These are phyloP conservation scores for Drosera capensis DNA, from an alignment of 148 eudicot genomes.

Conservation along the genomic window DNA sequence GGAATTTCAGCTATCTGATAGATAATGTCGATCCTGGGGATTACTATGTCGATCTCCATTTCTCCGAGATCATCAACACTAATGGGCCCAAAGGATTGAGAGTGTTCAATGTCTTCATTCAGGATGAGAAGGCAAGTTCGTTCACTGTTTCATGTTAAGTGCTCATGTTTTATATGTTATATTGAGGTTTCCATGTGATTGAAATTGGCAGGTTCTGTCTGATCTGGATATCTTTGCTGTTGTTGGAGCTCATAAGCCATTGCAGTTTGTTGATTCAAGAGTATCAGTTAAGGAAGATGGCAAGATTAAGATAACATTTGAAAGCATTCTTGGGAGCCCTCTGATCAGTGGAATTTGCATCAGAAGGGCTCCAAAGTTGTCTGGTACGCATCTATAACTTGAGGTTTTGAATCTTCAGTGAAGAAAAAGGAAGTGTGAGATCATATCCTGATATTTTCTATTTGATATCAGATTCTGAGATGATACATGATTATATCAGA, in stretches of 20 bases:
- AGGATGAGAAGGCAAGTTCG: slow-evolving; percentile 78
- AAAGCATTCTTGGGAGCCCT: slow-evolving; percentile 63
- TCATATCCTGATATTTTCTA: slow-evolving; percentile 1
- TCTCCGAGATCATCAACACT: slow-evolving; percentile 62
- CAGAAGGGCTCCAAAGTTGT: slow-evolving; percentile 43
- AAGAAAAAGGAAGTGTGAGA: not conserved
- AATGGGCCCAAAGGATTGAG: slow-evolving; percentile 84
- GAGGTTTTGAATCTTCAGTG: not conserved
- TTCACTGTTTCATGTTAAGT: not conserved
- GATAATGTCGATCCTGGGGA: slow-evolving; percentile 47
- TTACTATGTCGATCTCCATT: slow-evolving; percentile 75
- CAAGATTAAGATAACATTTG: slow-evolving; percentile 43
- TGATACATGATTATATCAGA: slow-evolving; percentile 23
- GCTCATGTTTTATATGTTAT: not conserved
- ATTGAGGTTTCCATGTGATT: slow-evolving; percentile 1
- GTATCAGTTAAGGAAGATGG: slow-evolving; percentile 54
- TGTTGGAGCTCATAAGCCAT: slow-evolving; percentile 87
- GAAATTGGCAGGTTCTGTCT: slow-evolving; percentile 50
- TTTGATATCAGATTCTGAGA: slow-evolving; percentile 24
- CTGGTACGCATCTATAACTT: slow-evolving; percentile 24
- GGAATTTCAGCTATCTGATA: slow-evolving; percentile 57
- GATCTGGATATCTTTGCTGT: slow-evolving; percentile 79
- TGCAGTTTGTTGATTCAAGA: slow-evolving; percentile 58
- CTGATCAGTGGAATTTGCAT: slow-evolving; percentile 77
- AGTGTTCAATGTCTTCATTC: slow-evolving; percentile 64